Base-by-base conservation (phyloP, 163 green algal genomes). In the Chlamydomonas reinhardtii region DNA sequence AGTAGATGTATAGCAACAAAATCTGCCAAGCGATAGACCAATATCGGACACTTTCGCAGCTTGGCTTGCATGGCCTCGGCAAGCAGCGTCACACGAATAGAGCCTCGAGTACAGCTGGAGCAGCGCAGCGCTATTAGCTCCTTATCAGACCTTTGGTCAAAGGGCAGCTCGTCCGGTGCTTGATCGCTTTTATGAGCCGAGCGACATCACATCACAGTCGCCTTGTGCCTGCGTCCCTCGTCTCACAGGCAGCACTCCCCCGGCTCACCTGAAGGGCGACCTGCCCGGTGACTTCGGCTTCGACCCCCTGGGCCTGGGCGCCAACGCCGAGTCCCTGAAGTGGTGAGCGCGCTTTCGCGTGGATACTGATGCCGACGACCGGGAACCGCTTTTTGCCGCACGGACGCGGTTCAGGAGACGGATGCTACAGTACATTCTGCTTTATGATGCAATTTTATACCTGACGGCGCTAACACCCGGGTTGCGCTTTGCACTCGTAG, bases 221-320 rank as follows among this genome's bases (percentile, higher is more conserved):
- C 12, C 27, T 32, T 34, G 48, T 52, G 15, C 20, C 16, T 27
- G 16, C 66, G 31, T 39, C 31, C 9, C n/a, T 39, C 31, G 34
- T 66, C 31, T 52, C 32, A 37, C 79, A 86, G 80, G 80, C 80
- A 86, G 80, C 80, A 88, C 83, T 16, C 73, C 83, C 31, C 83
- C 83, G 37, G 73, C 83, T 62, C 73, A 88, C 83, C 83, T 88
- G 43, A 73, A 88, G 32, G 83, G 83, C 73, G 61, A 71, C 29
- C 73, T 93, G 83, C 88, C 90, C 35, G 90, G 76, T 29, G 87
- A 94, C 84, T 92, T 91, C 65, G 89, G 89, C 61, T 90, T 95
- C 68, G 95, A 98, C 90, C 95, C 95, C n/a, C 91, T 97, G n/a
- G 89, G 92, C 76, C 93, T 98, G 75, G 96, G 95, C 66, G 82